Evolutionary conservation across 2,329 filamentous ascomycete genomes (phyloP), one percentile per base, ranked within the genome.

Genomic region (Stachybotrys echinatus): DNA sequence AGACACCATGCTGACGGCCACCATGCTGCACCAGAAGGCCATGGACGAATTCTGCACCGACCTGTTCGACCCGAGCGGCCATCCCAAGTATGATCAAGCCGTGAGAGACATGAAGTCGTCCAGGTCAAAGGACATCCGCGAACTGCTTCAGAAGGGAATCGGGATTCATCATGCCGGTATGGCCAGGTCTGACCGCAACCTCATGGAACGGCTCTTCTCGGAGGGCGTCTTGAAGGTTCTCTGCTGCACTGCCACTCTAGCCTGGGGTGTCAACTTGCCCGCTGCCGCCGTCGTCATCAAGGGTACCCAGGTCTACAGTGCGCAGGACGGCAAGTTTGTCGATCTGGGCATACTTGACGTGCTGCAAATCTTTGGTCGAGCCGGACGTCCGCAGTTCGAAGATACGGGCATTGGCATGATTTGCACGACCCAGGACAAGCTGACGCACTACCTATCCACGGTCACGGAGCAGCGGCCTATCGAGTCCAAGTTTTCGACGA

Each of bases 341-440:
- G 94, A 99, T 63, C 78, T 99, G 5, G 92, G 94, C 3, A 99
- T 99, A 56, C 79, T 99, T 2, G 94, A 99, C 65, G 94, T 99
- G 17, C 76, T 99, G 49, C 94, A 99, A 65, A 99, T 99, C 52
- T 99, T 99, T 63, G 94, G 94, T 75, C 92, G 94, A 79, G 95
- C 94, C 52, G 94, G 94, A 75, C 88, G 94, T 66, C 94, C 95
- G 39, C 94, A 99, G 64, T 99, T 96, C 59, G 92, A 97, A 64
- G 94, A 97, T 62, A 94, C 88, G 34, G 94, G 94, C 75, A 96
- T 97, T 58, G 95, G 95, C 55, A 96, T 96, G 76, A 99, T 99
- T 56, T 95, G 91, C 61, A 99, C 95, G 0, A 95, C 90, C 0
- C 87, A 92, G n/a, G 92, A 96, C 67, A 96, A 92, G 64, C 75